Evolutionary conservation across 1,284 basidiomycete genomes (phyloP), one percentile per base, ranked within the genome.

Genomic region (Cutaneotrichosporon dermatis): DNA sequence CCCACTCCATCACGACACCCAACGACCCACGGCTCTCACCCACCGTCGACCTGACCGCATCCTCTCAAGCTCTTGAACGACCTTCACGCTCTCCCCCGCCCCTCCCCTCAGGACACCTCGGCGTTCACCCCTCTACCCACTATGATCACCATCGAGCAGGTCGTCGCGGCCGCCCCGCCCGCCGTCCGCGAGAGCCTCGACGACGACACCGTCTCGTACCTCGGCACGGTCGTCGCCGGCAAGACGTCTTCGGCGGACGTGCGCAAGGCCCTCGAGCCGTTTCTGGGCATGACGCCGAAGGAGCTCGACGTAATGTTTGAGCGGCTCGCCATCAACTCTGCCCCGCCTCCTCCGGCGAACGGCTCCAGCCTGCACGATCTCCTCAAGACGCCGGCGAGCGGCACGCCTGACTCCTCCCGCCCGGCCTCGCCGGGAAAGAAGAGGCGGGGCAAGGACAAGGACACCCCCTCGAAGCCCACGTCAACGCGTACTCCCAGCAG

Each of bases 401-500:
- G 12, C 4, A 34, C 50, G 4, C 16, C 55, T 2, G 49, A 33
- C 11, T 16, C 48, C 2, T 39, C 44, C 11, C 44, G 48, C 6
- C 37, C 52, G 1, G 16, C 4, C 8, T 41, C 58, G 8, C 58
- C 54, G 4, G 40, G 37, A 2, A 55, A 48, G 60, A 48, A 55
- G 49, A 50, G 13, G 42, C 39, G n/a, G 39, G 39, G 39, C 10
- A 34, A 49, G 6, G 51, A 44, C 13, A 51, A 49, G 37, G 13
- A 33, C 25, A 25, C 25, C 3, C 51, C 49, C 9, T 9, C 41
- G 2, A 44, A 36, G 25, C 61, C 61, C 7, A 11, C 15, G 45
- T 64, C 15, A 36, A 39, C 33, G 62, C 62, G 2, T 61, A 59
- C 48, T 61, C 59, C 10, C 79, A 80, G 56, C 79, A 80, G 59